Conservation (phyloP, 768 basidiomycete species). For the Suillus ampliporus region DNA sequence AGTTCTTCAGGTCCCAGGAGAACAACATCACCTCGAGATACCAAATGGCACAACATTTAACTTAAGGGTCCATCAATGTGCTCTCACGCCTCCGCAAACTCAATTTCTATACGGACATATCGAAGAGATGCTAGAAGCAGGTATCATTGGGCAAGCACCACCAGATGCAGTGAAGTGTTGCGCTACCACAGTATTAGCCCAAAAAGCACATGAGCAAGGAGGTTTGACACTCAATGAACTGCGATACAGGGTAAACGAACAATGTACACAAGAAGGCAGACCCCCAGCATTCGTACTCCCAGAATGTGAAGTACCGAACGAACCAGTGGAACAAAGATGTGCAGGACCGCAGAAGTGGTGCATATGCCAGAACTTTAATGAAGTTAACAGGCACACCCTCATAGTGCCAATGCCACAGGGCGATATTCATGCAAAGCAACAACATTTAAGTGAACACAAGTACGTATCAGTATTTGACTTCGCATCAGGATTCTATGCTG, state of each 20-base stretch:
- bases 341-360: slow-evolving; percentile 35
- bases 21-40: slow-evolving; percentile 2
- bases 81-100: slow-evolving; percentile 6
- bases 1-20: slow-evolving; percentile 32
- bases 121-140: slow-evolving; percentile 9
- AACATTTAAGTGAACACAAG: slow-evolving; percentile 39
- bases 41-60: neutral
- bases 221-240: slow-evolving; percentile 43
- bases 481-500: slow-evolving; percentile 42
- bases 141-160: neutral
- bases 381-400: slow-evolving; percentile 39
- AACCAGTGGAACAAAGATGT: neutral
- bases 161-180: neutral
- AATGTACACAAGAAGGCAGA: neutral
- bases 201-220: slow-evolving; percentile 39
- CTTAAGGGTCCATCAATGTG: neutral
- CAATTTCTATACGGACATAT: slow-evolving; percentile 6
- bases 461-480: slow-evolving; percentile 45
- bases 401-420: slow-evolving; percentile 41
- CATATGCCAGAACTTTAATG: slow-evolving; percentile 43
- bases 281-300: neutral
- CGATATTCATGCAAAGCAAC: slow-evolving; percentile 46
- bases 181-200: slow-evolving; percentile 39
- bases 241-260: slow-evolving; percentile 34
- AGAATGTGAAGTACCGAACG: too few species aligned